phyloP scores from a whole-genome alignment of 2,329 filamentous ascomycete genomes.

The Ambrosiella cleistominuta region DNA sequence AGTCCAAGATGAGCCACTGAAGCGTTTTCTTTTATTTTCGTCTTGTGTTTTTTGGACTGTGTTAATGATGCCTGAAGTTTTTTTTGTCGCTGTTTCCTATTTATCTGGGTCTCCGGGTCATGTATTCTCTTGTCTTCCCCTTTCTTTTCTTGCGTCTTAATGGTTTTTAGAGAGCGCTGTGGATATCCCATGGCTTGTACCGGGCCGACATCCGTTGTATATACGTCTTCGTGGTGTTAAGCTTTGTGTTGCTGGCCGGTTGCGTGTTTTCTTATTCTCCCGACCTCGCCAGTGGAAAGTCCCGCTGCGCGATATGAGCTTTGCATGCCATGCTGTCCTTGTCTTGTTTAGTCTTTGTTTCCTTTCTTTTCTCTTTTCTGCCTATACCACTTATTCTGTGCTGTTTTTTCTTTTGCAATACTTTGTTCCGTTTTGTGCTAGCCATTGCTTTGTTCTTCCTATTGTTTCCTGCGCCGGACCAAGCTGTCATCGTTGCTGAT shows the following conservation, averaged over 20 bases:
- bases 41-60: neutral
- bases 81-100: neutral
- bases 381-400: slow-evolving; percentile 11
- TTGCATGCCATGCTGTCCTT: slow-evolving; percentile 13
- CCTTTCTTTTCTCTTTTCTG: slow-evolving; percentile 9
- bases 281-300: neutral
- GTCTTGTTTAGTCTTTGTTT: slow-evolving; percentile 4
- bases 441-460: neutral
- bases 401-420: neutral
- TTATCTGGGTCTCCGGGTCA: neutral
- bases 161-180: neutral
- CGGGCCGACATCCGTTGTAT: too few relatives aligned
- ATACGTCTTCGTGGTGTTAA: neutral
- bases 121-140: slow-evolving; percentile 1
- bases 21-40: neutral
- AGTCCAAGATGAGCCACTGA: slow-evolving; percentile 17
- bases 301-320: slow-evolving; percentile 12
- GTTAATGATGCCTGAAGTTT: neutral
- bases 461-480: slow-evolving; percentile 2
- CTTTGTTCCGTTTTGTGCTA: slow-evolving; percentile 1
- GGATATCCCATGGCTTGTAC: neutral
- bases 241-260: neutral
- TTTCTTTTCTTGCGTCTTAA: slow-evolving; percentile 6
- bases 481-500: neutral
- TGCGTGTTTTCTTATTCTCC: neutral